Evolutionary conservation across 2,329 filamentous ascomycete genomes (phyloP).

Genomic region (Aspergillus sp.): DNA sequence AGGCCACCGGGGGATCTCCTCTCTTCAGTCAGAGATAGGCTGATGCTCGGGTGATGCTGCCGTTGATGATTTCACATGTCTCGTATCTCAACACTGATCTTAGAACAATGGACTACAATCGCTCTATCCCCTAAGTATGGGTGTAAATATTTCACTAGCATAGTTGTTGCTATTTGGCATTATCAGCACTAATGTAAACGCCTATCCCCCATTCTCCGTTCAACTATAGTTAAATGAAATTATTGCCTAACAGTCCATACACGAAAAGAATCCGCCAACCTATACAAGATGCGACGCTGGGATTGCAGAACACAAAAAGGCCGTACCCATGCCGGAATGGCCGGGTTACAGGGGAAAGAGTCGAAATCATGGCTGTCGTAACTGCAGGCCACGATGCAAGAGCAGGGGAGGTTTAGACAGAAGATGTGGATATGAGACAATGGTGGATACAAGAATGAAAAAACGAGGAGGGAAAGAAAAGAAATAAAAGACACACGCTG

Average conservation of each 20-base stretch:
- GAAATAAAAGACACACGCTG: not conserved
- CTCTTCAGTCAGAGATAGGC: no score
- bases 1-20: not conserved
- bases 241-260: conserved; percentile 20
- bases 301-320: not conserved
- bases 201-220: not conserved
- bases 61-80: no score
- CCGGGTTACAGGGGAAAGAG: not conserved
- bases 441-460: not conserved
- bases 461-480: not conserved
- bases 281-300: conserved; percentile 18
- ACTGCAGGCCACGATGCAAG: not conserved
- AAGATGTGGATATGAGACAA: not conserved
- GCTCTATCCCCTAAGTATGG: no score
- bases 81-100: no score
- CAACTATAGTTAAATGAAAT: conserved; percentile 14
- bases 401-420: not conserved
- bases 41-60: no score
- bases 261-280: conserved; percentile 20
- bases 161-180: not conserved
- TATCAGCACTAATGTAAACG: not conserved
- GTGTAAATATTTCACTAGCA: not conserved
- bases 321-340: not conserved
- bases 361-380: not conserved
- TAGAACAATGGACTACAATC: no score